Percentiles rank a stretch among this genome's conserved stretches.
Evolutionary conservation across 2,329 filamentous ascomycete genomes (phyloP).

Genomic region (Elsinoe australis): DNA sequence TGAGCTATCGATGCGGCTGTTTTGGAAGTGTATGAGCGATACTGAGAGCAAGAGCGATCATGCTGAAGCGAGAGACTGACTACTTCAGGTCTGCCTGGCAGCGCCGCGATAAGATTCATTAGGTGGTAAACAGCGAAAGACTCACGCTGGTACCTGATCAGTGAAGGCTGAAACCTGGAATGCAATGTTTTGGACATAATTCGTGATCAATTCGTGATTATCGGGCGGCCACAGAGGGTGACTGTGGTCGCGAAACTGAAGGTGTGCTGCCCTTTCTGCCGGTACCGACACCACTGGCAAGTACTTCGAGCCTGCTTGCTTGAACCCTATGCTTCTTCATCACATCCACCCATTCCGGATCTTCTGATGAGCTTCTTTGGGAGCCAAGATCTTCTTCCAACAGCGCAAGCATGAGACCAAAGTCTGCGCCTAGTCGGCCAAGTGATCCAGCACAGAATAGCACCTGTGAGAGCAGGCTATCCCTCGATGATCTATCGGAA

Average conservation of each 20-base stretch:
- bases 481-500: conserved; percentile 67
- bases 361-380: conserved; percentile 64
- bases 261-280: conserved; percentile 24
- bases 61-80: no score
- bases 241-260: conserved; percentile 19
- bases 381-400: conserved; percentile 43
- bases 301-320: conserved; percentile 64
- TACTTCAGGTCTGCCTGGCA: no score
- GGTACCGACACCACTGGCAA: conserved; percentile 37
- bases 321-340: conserved; percentile 81
- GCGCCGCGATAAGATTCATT: no score
- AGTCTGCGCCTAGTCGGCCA: conserved; percentile 83
- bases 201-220: conserved; percentile 8
- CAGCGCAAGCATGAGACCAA: conserved; percentile 74
- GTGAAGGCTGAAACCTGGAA: no score
- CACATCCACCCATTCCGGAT: conserved; percentile 79
- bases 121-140: no score
- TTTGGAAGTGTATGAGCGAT: no score
- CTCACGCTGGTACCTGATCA: no score
- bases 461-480: conserved; percentile 85
- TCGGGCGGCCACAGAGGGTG: conserved; percentile 15
- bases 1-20: no score
- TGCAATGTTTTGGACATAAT: no score
- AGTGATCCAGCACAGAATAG: conserved; percentile 89
- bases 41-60: no score